Conservation (phyloP, 495 filamentous ascomycete genomes). For the Hypoxylon fuscum region DNA sequence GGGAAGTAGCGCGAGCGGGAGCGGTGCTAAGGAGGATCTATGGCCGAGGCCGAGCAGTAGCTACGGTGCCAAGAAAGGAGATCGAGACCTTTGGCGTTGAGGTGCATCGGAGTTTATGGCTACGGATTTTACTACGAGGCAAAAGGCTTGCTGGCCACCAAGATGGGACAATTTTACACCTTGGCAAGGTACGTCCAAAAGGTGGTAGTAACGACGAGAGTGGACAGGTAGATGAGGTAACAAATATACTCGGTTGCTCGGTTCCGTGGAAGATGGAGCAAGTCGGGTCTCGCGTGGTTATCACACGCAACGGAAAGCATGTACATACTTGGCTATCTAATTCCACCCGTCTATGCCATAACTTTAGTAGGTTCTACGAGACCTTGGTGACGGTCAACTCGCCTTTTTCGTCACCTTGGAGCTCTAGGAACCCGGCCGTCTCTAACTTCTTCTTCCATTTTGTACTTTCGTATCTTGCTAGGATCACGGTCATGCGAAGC, state of each 20-base stretch:
- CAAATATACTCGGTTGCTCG: no score
- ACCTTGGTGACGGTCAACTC: constrained; percentile 57
- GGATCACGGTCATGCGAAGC: constrained; percentile 82
- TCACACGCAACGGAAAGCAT: no score
- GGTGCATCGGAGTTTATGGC: not conserved
- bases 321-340: no score
- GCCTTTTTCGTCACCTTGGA: constrained; percentile 51
- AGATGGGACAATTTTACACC: constrained; percentile 6
- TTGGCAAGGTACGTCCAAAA: no score
- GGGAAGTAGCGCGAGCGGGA: constrained; percentile 21
- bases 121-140: no score
- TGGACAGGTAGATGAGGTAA: no score
- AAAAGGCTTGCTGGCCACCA: no score
- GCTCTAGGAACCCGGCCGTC: constrained; percentile 64
- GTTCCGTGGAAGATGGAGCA: no score
- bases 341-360: no score
- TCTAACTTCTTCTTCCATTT: constrained; percentile 92
- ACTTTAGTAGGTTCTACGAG: constrained; percentile 29
- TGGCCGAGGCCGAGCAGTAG: constrained; percentile 57
- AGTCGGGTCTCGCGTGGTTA: no score
- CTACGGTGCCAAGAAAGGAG: constrained; percentile 51
- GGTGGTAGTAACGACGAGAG: no score
- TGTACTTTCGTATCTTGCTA: constrained; percentile 82
- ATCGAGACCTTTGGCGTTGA: constrained; percentile 58
- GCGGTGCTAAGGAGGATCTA: constrained; percentile 42